Conservation (phyloP, 495 filamentous ascomycete species). For the Hamigera avellanea region DNA sequence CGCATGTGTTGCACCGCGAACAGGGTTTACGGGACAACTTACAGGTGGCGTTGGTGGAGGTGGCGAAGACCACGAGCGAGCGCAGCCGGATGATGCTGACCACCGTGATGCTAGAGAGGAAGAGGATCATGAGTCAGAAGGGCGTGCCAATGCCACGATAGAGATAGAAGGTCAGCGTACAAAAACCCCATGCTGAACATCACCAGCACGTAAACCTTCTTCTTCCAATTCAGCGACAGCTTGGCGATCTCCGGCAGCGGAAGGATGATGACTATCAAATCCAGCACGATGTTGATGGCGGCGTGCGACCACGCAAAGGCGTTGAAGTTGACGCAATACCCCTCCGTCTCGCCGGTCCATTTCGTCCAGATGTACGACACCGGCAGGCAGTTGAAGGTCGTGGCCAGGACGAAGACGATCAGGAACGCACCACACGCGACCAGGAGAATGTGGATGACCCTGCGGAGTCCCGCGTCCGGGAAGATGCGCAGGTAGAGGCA, state of each 20-base stretch:
- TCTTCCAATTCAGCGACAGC: slow-evolving; percentile 16
- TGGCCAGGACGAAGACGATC: slow-evolving; percentile 6
- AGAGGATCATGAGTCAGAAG: no score
- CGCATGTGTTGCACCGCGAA: no score
- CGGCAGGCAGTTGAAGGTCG: slow-evolving; percentile 4
- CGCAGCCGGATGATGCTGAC: slow-evolving; percentile 23
- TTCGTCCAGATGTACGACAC: slow-evolving; percentile 2
- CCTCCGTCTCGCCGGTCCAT: slow-evolving; percentile 23
- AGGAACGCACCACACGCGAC: slow-evolving; percentile 12
- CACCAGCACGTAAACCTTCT: slow-evolving; percentile 21
- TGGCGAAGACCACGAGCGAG: slow-evolving; percentile 20
- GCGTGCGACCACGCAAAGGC: slow-evolving; percentile 27
- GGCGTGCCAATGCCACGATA: no score
- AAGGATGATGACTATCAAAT: slow-evolving; percentile 34
- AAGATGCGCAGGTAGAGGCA: slow-evolving; percentile 43
- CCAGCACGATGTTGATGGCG: slow-evolving; percentile 33
- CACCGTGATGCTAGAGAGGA: slow-evolving; percentile 21
- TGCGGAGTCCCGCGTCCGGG: slow-evolving; percentile 24
- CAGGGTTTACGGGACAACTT: no score
- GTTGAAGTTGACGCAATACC: slow-evolving; percentile 30
- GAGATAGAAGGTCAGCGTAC: no score
- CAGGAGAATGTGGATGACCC: slow-evolving; percentile 20
- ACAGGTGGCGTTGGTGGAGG: slow-evolving; percentile 16
- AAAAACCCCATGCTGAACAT: slow-evolving; percentile 28
- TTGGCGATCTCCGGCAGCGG: slow-evolving; percentile 21